These are phyloP conservation scores for Aspergillus sp. DNA, from an alignment of 2,329 filamentous ascomycete species.

Conservation along the genomic window DNA sequence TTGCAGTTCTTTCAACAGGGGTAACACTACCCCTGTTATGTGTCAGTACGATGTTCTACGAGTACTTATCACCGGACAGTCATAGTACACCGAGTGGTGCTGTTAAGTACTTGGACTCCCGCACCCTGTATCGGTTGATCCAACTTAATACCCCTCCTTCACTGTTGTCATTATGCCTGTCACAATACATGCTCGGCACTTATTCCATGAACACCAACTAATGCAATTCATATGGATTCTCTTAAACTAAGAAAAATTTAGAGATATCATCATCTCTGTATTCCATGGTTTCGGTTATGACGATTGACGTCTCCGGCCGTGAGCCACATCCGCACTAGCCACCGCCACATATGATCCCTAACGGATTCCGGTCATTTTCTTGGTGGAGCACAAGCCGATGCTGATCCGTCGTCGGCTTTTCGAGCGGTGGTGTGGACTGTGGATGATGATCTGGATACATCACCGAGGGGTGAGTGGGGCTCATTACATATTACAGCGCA, in stretches of 20 bases:
- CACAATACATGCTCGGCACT: too few species aligned
- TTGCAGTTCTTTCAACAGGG: conserved; percentile 2
- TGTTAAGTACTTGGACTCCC: neutral
- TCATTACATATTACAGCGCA: neutral
- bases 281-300: too few species aligned
- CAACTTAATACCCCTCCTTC: neutral
- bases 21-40: conserved; percentile 7
- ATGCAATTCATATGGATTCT: too few species aligned
- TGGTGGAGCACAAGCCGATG: conserved; percentile 17
- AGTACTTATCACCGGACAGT: neutral
- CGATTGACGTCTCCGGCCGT: conserved; percentile 14
- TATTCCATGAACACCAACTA: too few species aligned
- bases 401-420: conserved; percentile 20
- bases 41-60: conserved; percentile 6
- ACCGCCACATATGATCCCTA: conserved; percentile 12
- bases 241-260: too few species aligned
- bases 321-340: conserved; percentile 4
- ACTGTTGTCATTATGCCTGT: too few species aligned
- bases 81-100: too few species aligned
- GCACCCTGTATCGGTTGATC: neutral
- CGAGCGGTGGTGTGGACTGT: conserved; percentile 6
- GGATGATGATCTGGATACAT: conserved; percentile 21
- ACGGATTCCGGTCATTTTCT: conserved; percentile 12
- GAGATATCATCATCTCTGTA: too few species aligned
- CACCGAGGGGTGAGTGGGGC: conserved; percentile 12